Evolutionary conservation across 2,329 filamentous ascomycete species (phyloP), one percentile per base, ranked within the genome.

Genomic region (Cytospora schulzeri): DNA sequence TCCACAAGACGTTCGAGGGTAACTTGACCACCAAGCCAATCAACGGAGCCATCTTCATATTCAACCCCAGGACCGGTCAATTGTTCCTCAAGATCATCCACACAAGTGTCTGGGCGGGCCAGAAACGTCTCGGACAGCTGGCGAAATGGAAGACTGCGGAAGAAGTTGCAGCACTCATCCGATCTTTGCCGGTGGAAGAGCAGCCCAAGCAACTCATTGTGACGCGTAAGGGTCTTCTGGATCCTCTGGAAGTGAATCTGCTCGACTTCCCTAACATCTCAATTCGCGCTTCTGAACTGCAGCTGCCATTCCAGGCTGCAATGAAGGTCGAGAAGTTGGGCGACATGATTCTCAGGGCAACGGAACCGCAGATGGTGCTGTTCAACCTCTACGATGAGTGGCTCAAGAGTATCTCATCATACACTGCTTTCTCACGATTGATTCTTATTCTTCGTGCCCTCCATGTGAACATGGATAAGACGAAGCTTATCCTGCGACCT

Each of bases 261-360:
- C 89, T 99, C 51, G 96, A 99, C 76, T 99, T 99, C 83, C 95
- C 95, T 62, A 99, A 99, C 76, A 99, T 99, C 70, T 97, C 95
- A 2, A 99, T 99, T 71, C 91, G 95, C 70, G 95, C 95, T 14
- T 99, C 95, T 0, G 95, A 99, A 78, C 80, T 99, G 70, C 95
- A 99, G 77, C 83, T 99, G 69, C 95, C 95, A 1, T 99, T 99
- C 91, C 96, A 99, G 78, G 95, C 95, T 62, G 96, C 96, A 0
- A 99, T 99, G 94, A 99, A 99, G 84, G 93, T 99, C 2, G 95
- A 99, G 80, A 99, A 99, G 78, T 86, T 99, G 54, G 96, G 94
- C 70, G 96, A 99, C 79, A 97, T 99, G 94, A 99, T 99, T 72
- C 81, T 99, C 54, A 90, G 93, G 70, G 96, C 95, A 2, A 99